Evolutionary conservation across 2,329 filamentous ascomycete species (phyloP).

Genomic region (Fusarium anguioides): DNA sequence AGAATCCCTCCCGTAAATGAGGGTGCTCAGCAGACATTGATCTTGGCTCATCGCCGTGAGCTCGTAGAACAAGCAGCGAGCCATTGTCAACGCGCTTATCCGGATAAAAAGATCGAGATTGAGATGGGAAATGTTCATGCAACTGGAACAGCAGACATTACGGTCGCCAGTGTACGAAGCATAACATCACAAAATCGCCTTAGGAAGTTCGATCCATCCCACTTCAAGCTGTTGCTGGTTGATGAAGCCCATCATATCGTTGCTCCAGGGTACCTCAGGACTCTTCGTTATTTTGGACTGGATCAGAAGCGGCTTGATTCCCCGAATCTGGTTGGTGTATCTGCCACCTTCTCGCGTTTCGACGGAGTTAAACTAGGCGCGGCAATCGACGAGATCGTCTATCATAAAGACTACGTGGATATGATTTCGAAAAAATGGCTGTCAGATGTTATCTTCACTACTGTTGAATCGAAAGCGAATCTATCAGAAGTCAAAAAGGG

Average conservation of each 20-base stretch:
- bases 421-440: conserved; percentile 91
- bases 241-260: conserved; percentile 99
- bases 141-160: conserved; percentile 87
- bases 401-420: conserved; percentile 79
- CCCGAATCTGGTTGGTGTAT: conserved; percentile 86
- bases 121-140: conserved; percentile 88
- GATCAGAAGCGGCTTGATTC: conserved; percentile 55
- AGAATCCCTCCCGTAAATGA: conserved; percentile 68
- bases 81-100: conserved; percentile 86
- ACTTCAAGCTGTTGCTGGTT: conserved; percentile 91
- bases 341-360: conserved; percentile 80
- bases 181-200: conserved; percentile 81
- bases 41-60: conserved; percentile 91
- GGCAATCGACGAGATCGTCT: conserved; percentile 95
- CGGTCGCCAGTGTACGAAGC: conserved; percentile 89
- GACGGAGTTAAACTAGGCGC: conserved; percentile 85
- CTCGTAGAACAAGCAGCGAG: conserved; percentile 92
- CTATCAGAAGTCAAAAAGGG: conserved; percentile 75
- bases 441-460: conserved; percentile 92
- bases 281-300: conserved; percentile 83
- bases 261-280: conserved; percentile 79
- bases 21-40: conserved; percentile 78
- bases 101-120: conserved; percentile 82
- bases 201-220: conserved; percentile 80
- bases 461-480: conserved; percentile 84